Evolutionary conservation across 208 protist genomes (phyloP).

Genomic region (Trypanosoma platydactyli): DNA sequence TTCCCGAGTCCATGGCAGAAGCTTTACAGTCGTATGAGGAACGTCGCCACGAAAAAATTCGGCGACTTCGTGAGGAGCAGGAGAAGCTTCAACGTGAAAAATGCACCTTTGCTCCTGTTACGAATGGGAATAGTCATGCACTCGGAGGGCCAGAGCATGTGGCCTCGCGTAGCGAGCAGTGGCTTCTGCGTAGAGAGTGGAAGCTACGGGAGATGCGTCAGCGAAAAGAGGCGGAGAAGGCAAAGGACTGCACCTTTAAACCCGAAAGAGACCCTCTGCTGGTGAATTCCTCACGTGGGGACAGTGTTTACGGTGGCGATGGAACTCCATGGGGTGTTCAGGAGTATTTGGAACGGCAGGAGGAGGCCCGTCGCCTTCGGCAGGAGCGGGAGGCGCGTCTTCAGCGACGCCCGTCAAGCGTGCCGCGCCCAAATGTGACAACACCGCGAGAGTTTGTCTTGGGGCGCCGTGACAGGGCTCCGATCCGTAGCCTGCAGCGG

Average conservation of each 20-base stretch:
- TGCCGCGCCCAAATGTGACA: slow-evolving; percentile 7
- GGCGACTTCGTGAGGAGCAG: slow-evolving; percentile 37
- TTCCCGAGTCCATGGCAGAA: slow-evolving; percentile 33
- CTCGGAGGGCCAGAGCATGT: slow-evolving; percentile 26
- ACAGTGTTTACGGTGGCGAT: slow-evolving; percentile 30
- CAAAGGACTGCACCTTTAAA: slow-evolving; percentile 36
- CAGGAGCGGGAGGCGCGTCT: slow-evolving; percentile 19
- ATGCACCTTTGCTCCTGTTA: slow-evolving; percentile 59
- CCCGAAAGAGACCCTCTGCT: slow-evolving; percentile 14
- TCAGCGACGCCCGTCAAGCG: slow-evolving; percentile 1
- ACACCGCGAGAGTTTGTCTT: slow-evolving; percentile 24
- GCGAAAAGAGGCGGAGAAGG: slow-evolving; percentile 25
- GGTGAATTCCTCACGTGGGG: slow-evolving; percentile 1
- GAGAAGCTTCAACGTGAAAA: slow-evolving; percentile 36
- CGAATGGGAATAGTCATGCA: slow-evolving; percentile 20
- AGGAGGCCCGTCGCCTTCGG: slow-evolving; percentile 26
- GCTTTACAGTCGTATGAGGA: slow-evolving; percentile 48
- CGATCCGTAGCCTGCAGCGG: slow-evolving; percentile 34
- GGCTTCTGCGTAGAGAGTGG: slow-evolving; percentile 42
- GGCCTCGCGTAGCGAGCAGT: slow-evolving; percentile 36
- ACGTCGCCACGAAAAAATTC: slow-evolving; percentile 41
- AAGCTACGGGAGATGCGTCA: slow-evolving; percentile 39
- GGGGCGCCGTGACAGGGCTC: slow-evolving; percentile 12
- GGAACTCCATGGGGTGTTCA: slow-evolving; percentile 34
- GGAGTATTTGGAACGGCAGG: slow-evolving; percentile 48